Percentiles rank a stretch among this genome's conserved stretches.
Conservation (phyloP, 2,329 filamentous ascomycete genomes). For the Tolypocladium amazonense region DNA sequence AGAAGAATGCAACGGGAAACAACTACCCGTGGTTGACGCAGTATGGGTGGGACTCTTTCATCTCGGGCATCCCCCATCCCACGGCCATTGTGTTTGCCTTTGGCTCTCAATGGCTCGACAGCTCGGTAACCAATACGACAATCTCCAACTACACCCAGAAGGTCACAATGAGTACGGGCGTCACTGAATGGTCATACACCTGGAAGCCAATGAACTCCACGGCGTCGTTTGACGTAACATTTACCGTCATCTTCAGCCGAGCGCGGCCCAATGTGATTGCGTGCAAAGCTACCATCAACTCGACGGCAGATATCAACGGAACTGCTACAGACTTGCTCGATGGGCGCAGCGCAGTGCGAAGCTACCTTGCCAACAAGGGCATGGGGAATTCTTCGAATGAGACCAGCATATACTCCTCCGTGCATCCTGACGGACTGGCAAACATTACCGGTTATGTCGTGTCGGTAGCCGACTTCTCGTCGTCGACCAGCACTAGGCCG, state of each 20-base stretch:
- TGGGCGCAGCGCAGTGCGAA: constrained; percentile 56
- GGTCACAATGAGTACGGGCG: constrained; percentile 51
- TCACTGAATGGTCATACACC: constrained; percentile 53
- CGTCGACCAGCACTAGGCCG: constrained; percentile 26
- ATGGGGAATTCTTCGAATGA: constrained; percentile 42
- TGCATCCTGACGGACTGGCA: constrained; percentile 48
- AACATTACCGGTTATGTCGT: constrained; percentile 49
- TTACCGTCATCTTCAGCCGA: constrained; percentile 33
- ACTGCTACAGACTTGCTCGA: constrained; percentile 58
- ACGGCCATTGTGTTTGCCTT: constrained; percentile 34
- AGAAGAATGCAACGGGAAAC: constrained; percentile 44
- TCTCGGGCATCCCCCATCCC: constrained; percentile 59
- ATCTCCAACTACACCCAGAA: constrained; percentile 51
- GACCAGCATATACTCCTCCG: constrained; percentile 50
- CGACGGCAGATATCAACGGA: constrained; percentile 40
- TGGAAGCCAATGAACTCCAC: constrained; percentile 43
- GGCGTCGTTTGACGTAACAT: constrained; percentile 25
- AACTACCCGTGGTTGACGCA: constrained; percentile 61
- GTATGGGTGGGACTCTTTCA: constrained; percentile 51
- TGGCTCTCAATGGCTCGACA: constrained; percentile 45
- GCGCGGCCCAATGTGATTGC: constrained; percentile 53
- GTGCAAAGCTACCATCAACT: constrained; percentile 51
- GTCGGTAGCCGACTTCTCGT: constrained; percentile 34
- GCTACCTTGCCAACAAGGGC: constrained; percentile 31
- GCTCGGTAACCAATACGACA: constrained; percentile 45